These are phyloP conservation scores for Orobanche coerulescens DNA, from an alignment of 257 asterid species.

Conservation along the genomic window DNA sequence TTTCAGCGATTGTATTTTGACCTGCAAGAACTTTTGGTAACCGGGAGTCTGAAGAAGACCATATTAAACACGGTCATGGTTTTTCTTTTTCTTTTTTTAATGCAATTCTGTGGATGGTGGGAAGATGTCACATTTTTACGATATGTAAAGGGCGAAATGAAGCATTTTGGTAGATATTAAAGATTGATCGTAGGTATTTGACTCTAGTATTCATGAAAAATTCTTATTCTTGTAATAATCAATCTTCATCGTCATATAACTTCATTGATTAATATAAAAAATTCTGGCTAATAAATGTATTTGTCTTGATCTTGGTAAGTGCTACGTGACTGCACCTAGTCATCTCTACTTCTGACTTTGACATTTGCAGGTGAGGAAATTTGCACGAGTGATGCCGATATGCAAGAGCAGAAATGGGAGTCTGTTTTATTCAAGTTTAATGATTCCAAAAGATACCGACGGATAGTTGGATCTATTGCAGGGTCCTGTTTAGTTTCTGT, in stretches of 20 bases:
- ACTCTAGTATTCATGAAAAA: background rate
- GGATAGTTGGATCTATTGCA: constrained; percentile 77
- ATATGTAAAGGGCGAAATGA: background rate
- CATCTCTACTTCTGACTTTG: too few relatives aligned
- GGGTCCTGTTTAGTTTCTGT: constrained; percentile 74
- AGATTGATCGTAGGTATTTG: background rate
- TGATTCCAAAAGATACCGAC: constrained; percentile 63
- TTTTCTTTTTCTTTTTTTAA: constrained; percentile 6
- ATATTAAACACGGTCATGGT: background rate
- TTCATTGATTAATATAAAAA: background rate
- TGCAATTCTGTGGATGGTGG: background rate
- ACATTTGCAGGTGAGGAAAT: constrained; percentile 23
- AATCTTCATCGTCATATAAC: background rate
- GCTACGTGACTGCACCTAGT: background rate
- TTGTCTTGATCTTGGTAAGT: background rate
- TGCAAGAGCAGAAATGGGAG: constrained; percentile 62
- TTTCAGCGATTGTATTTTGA: background rate
- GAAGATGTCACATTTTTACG: background rate
- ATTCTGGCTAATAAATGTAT: too few relatives aligned
- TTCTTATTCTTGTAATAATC: background rate
- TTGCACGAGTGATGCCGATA: constrained; percentile 24
- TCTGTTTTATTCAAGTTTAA: constrained; percentile 55
- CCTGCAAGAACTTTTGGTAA: background rate
- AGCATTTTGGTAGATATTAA: background rate
- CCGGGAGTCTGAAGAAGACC: constrained; percentile 9